Percentiles rank a stretch among this genome's conserved stretches.
Conservation (phyloP, 495 filamentous ascomycete genomes). For the Penicillium coprophilum region DNA sequence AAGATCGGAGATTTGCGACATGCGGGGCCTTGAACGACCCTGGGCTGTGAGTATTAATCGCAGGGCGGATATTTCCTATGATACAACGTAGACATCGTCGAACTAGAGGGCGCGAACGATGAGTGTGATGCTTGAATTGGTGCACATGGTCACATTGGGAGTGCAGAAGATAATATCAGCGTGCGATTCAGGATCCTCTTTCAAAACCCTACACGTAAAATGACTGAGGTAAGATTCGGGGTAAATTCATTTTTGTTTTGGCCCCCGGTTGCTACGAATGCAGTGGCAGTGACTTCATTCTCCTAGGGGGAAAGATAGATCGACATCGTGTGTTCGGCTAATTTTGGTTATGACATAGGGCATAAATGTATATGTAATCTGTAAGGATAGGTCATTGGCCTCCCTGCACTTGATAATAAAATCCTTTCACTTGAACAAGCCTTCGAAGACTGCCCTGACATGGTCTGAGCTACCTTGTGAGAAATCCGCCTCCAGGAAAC, state of each 20-base stretch:
- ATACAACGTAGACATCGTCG: background rate
- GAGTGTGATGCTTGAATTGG: background rate
- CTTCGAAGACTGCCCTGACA: constrained; percentile 23
- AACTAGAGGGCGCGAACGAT: background rate
- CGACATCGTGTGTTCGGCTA: background rate
- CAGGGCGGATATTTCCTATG: background rate
- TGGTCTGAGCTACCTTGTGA: constrained; percentile 12
- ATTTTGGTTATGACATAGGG: constrained; percentile 7
- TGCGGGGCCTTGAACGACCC: constrained; percentile 6
- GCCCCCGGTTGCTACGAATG: background rate
- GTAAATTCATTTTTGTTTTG: constrained; percentile 8
- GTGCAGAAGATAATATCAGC: background rate
- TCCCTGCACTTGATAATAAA: background rate
- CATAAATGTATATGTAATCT: background rate
- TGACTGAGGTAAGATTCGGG: background rate
- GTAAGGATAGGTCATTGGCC: background rate
- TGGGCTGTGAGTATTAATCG: background rate
- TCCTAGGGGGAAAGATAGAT: constrained; percentile 21
- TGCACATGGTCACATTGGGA: background rate
- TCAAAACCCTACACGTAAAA: background rate
- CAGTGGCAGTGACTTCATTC: background rate
- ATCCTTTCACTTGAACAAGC: constrained; percentile 20
- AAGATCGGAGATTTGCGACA: constrained; percentile 22
- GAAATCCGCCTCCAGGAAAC: constrained; percentile 35
- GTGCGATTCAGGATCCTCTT: background rate